Evolutionary conservation across 2,329 filamentous ascomycete species (phyloP), one percentile per base, ranked within the genome.

Genomic region (Verticillium klebahnii): DNA sequence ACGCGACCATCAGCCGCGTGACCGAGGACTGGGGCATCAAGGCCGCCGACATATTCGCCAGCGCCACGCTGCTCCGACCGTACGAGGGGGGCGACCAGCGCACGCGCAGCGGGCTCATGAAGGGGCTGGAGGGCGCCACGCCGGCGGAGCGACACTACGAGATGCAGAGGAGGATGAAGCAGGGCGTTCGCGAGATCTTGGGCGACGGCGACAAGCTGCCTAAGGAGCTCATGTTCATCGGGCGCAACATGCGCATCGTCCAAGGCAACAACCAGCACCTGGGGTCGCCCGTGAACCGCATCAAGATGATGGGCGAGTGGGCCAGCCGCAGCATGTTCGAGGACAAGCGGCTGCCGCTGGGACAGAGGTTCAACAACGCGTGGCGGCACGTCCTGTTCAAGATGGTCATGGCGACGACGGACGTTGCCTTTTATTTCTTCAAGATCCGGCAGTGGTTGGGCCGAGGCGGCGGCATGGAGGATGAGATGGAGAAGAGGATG

Each of bases 261-360:
- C 93, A 97, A 75, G 92, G 89, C 6, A 96, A 96, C 75, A 96
- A 97, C 73, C 92, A 96, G 72, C 94, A 90, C 75, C 84, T 97
- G 59, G 93, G 93, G 25, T 92, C 89, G 0, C 93, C 93, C 0
- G 92, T 97, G 54, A 97, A 97, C 74, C 82, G 95, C 1, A 87
- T 98, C 74, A 97, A 97, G 78, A 93, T 96, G 73, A 97, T 95
- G 65, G 93, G 93, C 25, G 82, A 87, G 62, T 98, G 94, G 94
- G 94, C 94, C 1, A 91, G 87, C 63, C 82, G 91, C 25, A 93
- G 92, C 60, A 78, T 98, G n/a, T 89, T 89, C 29, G 88, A 96
- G 75, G 88, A 89, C 66, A 82, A 80, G 17, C 85, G 90, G 71
- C 78, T 92, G 61, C 83, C 84, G 3, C 79, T 85, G 62, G 71